These are phyloP conservation scores for Paratinospora sagittata DNA, from an alignment of 164 flowering plant genomes.

Conservation along the genomic window DNA sequence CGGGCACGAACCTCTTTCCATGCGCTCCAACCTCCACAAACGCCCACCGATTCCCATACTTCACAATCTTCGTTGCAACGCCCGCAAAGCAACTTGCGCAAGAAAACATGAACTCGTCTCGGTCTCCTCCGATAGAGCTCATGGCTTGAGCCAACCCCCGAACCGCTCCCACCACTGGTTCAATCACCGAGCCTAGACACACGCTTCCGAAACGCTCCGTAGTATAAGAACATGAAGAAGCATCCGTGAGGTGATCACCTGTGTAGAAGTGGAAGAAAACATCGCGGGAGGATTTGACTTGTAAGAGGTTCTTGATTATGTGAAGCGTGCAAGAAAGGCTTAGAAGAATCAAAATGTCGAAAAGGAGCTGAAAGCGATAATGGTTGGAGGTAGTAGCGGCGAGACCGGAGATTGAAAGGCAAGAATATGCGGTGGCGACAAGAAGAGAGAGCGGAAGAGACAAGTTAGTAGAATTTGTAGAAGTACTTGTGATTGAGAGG, in stretches of 20 bases:
- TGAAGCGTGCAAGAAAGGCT: slow-evolving; percentile 54
- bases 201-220: slow-evolving; percentile 31
- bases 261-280: slow-evolving; percentile 27
- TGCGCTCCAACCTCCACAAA: slow-evolving; percentile 58
- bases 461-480: background rate
- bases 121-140: slow-evolving; percentile 34
- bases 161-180: slow-evolving; percentile 33
- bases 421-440: slow-evolving; percentile 18
- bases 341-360: slow-evolving; percentile 32
- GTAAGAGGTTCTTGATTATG: slow-evolving; percentile 34
- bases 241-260: slow-evolving; percentile 14
- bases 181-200: slow-evolving; percentile 44
- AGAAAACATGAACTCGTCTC: slow-evolving; percentile 69
- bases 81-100: slow-evolving; percentile 59
- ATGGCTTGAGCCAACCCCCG: slow-evolving; percentile 42
- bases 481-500: slow-evolving; percentile 18
- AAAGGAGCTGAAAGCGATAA: slow-evolving; percentile 19
- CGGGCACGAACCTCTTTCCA: slow-evolving; percentile 43
- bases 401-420: slow-evolving; percentile 36
- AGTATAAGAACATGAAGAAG: slow-evolving; percentile 21
- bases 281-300: slow-evolving; percentile 33
- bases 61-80: slow-evolving; percentile 30
- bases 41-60: slow-evolving; percentile 58
- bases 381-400: slow-evolving; percentile 39
- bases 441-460: slow-evolving; percentile 16